Percentiles rank a stretch among this genome's conserved stretches.
Evolutionary conservation across 257 asterid genomes (phyloP).

Genomic region (Jacaranda copaia): DNA sequence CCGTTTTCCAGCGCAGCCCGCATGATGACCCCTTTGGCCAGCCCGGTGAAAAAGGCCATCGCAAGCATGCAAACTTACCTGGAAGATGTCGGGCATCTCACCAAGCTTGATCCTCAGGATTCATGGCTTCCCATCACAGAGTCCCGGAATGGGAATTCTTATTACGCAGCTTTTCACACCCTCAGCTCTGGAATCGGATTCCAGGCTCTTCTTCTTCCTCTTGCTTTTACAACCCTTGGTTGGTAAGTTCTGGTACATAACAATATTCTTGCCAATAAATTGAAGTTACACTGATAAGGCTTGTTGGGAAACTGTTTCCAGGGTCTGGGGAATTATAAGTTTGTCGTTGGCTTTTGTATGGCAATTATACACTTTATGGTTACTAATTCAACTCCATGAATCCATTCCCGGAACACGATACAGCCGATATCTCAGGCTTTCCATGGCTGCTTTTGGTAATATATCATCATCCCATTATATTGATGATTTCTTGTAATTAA

Average conservation of each 20-base stretch:
- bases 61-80: conserved; percentile 58
- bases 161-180: conserved; percentile 85
- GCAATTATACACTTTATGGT: conserved; percentile 87
- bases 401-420: conserved; percentile 65
- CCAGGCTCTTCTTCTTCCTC: conserved; percentile 81
- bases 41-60: conserved; percentile 76
- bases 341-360: conserved; percentile 68
- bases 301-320: conserved; percentile 29
- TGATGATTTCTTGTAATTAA: too few species aligned
- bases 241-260: conserved; percentile 51
- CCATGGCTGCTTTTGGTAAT: conserved; percentile 85
- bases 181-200: conserved; percentile 84
- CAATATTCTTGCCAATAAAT: too few species aligned
- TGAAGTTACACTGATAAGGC: too few species aligned
- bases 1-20: conserved; percentile 49
- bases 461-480: too few species aligned
- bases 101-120: conserved; percentile 80
- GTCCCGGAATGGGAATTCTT: conserved; percentile 83
- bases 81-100: conserved; percentile 76
- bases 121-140: conserved; percentile 92
- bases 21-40: conserved; percentile 66
- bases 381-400: conserved; percentile 84
- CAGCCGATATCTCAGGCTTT: conserved; percentile 85
- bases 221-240: conserved; percentile 75
- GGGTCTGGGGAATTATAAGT: conserved; percentile 82